Evolutionary conservation across 768 basidiomycete genomes (phyloP).

Genomic region (Baorangia bicolor): DNA sequence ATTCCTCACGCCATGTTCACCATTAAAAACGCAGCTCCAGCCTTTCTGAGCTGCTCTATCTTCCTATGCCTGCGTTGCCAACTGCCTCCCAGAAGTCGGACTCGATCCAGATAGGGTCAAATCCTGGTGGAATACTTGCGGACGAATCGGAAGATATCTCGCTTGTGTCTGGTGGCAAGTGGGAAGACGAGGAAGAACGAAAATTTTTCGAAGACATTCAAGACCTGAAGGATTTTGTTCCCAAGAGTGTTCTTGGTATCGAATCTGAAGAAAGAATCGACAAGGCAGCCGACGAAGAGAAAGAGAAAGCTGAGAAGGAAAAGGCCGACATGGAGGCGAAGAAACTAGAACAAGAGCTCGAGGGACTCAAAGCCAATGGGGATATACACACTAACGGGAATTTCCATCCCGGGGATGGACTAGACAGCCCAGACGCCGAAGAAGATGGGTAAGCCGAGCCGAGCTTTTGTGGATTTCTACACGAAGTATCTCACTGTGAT

Average conservation of each 20-base stretch:
- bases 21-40: conserved; percentile 38
- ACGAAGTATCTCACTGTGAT: conserved; percentile 39
- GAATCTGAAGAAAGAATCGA: conserved; percentile 40
- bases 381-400: conserved; percentile 22
- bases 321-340: conserved; percentile 62
- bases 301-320: conserved; percentile 53
- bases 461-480: background rate
- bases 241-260: conserved; percentile 81
- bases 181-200: conserved; percentile 98
- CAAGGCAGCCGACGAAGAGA: conserved; percentile 42
- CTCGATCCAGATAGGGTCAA: conserved; percentile 74
- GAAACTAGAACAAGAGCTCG: conserved; percentile 76
- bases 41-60: conserved; percentile 86
- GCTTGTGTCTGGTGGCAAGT: conserved; percentile 69
- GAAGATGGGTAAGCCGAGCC: conserved; percentile 28
- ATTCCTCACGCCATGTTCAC: background rate
- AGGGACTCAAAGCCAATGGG: conserved; percentile 51
- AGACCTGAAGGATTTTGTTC: conserved; percentile 90
- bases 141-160: conserved; percentile 59
- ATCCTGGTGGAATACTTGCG: conserved; percentile 38
- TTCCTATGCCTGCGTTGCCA: conserved; percentile 81
- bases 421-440: conserved; percentile 26
- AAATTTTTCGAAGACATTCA: conserved; percentile 91
- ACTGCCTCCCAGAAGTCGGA: conserved; percentile 77
- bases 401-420: conserved; percentile 1